A percentile compares a stretch with the other conserved stretches of the same genome.
Conservation (phyloP, 2,329 filamentous ascomycete genomes). For the Pseudopithomyces chartarum region DNA sequence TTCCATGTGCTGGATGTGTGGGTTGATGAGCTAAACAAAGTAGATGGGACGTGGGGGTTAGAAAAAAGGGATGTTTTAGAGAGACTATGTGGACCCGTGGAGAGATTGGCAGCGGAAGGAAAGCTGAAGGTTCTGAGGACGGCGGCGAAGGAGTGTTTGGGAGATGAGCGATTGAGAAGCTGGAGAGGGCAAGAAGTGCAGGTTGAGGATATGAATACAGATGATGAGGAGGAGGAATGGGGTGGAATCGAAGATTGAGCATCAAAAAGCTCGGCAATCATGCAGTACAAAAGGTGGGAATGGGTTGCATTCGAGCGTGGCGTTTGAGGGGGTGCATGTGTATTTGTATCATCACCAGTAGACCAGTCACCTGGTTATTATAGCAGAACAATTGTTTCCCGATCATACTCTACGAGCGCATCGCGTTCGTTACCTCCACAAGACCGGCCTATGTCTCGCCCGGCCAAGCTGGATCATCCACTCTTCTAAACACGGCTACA, state of each 20-base stretch:
- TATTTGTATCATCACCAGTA: conserved; percentile 34
- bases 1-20: conserved; percentile 90
- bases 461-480: conserved; percentile 79
- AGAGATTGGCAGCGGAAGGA: conserved; percentile 60
- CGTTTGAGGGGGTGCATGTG: conserved; percentile 73
- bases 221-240: conserved; percentile 64
- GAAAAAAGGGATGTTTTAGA: conserved; percentile 48
- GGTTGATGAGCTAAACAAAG: conserved; percentile 84
- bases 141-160: conserved; percentile 71
- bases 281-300: neutral
- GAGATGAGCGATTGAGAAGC: conserved; percentile 74
- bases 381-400: neutral
- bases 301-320: conserved; percentile 29
- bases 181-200: conserved; percentile 53
- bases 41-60: conserved; percentile 54
- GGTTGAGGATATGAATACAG: conserved; percentile 34
- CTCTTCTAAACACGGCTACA: conserved; percentile 82
- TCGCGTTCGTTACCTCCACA: neutral
- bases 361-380: conserved; percentile 8
- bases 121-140: conserved; percentile 73
- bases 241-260: conserved; percentile 70
- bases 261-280: neutral
- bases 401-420: neutral
- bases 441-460: conserved; percentile 5
- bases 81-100: conserved; percentile 60